Conservation (phyloP, 805 yeast genomes). For the Ogataea methylovora region DNA sequence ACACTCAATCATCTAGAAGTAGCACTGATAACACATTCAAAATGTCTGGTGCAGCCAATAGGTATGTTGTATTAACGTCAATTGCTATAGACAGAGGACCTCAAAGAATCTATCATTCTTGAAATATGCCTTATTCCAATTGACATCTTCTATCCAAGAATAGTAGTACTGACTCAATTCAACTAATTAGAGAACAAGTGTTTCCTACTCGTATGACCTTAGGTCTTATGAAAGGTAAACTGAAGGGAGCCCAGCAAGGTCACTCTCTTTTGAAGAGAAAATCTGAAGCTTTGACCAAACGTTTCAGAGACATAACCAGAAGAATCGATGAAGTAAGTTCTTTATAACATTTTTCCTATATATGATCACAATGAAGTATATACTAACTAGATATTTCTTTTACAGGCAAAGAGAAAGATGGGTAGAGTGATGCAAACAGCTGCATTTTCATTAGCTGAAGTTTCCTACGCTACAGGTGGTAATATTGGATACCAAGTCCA, state of each 20-base stretch:
- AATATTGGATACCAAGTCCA: constrained; percentile 93
- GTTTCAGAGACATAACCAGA: constrained; percentile 92
- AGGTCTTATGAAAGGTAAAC: constrained; percentile 87
- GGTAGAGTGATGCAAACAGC: constrained; percentile 98
- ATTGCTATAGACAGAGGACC: too few species aligned
- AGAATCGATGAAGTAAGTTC: constrained; percentile 70
- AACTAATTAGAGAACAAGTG: constrained; percentile 89
- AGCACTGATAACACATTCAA: neutral
- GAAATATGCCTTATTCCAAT: too few species aligned
- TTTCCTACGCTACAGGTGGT: constrained; percentile 95
- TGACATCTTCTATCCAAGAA: too few species aligned
- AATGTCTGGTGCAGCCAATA: constrained; percentile 62
- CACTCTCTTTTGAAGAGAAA: constrained; percentile 89
- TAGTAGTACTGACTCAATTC: too few species aligned
- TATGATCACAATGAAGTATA: neutral
- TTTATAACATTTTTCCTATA: neutral
- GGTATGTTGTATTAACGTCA: constrained; percentile 17
- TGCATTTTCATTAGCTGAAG: constrained; percentile 94
- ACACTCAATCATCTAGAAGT: too few species aligned
- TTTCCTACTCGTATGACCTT: constrained; percentile 98
- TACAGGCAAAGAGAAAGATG: constrained; percentile 82
- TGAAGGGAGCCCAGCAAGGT: constrained; percentile 97
- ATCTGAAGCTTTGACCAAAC: constrained; percentile 92
- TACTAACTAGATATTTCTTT: constrained; percentile 3
- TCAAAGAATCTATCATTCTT: too few species aligned